Conservation (phyloP, 192 early-diverging fungal genomes). For the Rhizophagus clarus region DNA sequence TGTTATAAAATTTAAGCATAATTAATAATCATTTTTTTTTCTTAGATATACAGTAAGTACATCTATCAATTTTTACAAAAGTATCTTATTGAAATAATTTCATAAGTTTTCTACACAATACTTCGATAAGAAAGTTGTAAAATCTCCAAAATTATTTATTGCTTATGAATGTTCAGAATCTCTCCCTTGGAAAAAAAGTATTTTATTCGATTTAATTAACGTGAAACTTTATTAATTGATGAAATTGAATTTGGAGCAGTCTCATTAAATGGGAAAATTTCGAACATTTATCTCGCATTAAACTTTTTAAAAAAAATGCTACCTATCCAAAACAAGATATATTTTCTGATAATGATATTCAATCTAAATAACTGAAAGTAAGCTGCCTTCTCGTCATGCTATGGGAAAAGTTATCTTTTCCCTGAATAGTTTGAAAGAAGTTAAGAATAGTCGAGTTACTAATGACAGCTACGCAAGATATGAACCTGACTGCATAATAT, state of each 20-base stretch:
- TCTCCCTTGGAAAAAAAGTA: slow-evolving; percentile 9
- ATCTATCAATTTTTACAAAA: slow-evolving; percentile 3
- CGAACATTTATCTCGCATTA: no score
- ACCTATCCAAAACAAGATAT: no score
- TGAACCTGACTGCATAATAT: no score
- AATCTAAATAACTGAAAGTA: no score
- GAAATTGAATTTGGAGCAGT: slow-evolving; percentile 25
- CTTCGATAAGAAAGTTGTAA: background rate
- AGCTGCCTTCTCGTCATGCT: no score
- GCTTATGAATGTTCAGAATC: background rate
- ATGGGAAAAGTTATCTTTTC: no score
- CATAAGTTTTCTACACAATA: slow-evolving; percentile 2
- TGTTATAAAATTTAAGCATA: background rate
- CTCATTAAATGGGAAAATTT: slow-evolving; percentile 19
- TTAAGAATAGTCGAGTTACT: background rate
- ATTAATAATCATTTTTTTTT: no score
- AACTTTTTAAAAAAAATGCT: background rate
- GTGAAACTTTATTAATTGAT: slow-evolving; percentile 8
- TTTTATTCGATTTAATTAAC: background rate
- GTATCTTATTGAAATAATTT: slow-evolving; percentile 20
- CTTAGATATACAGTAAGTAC: background rate
- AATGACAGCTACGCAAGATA: background rate
- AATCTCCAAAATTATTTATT: slow-evolving; percentile 1
- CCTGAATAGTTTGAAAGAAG: background rate
- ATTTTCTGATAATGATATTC: no score